phyloP scores from a whole-genome alignment of 1,284 basidiomycete species.

The Moesziomyces globuligerus region DNA sequence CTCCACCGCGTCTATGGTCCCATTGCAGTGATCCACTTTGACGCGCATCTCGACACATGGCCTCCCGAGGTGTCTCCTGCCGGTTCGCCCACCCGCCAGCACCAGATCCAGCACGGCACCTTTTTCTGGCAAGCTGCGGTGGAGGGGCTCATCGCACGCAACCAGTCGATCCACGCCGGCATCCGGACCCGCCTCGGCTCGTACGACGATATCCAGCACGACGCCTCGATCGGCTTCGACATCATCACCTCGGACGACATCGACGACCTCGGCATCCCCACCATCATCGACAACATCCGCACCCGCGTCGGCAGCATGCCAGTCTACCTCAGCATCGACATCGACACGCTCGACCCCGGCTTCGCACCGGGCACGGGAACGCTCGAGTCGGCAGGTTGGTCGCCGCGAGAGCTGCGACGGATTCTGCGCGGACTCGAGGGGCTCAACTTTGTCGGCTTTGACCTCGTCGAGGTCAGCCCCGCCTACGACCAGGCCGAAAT shows the following conservation, averaged over 20 bases:
- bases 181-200: constrained; percentile 68
- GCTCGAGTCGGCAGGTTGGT: constrained; percentile 52
- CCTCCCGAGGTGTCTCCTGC: constrained; percentile 70
- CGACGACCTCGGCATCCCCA: constrained; percentile 44
- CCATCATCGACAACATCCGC: constrained; percentile 42
- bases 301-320: constrained; percentile 46
- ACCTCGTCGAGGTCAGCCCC: constrained; percentile 56
- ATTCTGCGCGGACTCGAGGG: constrained; percentile 51
- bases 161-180: constrained; percentile 84
- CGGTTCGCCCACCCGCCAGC: constrained; percentile 40
- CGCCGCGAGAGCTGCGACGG: constrained; percentile 48
- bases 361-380: constrained; percentile 57
- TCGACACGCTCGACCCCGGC: constrained; percentile 57
- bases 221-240: constrained; percentile 49
- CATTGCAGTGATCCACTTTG: constrained; percentile 69
- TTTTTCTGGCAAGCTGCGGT: constrained; percentile 69
- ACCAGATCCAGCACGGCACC: constrained; percentile 64
- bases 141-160: constrained; percentile 68
- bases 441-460: constrained; percentile 56
- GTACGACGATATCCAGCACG: constrained; percentile 46
- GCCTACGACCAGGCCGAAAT: constrained; percentile 55
- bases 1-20: constrained; percentile 68
- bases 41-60: constrained; percentile 73
- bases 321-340: constrained; percentile 56
- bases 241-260: constrained; percentile 57